phyloP scores from a whole-genome alignment of 2,329 filamentous ascomycete genomes.

The Venturia aucupariae region DNA sequence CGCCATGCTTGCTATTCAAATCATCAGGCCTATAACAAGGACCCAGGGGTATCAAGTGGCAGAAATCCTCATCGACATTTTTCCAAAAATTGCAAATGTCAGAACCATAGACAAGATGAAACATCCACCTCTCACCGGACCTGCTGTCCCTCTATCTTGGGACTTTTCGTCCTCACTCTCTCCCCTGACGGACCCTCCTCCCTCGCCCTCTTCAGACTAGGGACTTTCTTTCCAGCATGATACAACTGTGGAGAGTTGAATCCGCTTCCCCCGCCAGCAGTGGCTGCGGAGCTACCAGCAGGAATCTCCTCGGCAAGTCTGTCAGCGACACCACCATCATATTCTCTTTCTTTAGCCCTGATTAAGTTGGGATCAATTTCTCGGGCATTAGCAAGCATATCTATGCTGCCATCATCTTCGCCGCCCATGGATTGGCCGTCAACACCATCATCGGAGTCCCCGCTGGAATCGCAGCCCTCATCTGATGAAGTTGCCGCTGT shows the following conservation, averaged over 20 bases:
- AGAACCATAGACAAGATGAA: background rate
- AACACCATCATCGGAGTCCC: slow-evolving; percentile 11
- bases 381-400: slow-evolving; percentile 37
- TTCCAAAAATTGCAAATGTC: background rate
- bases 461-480: background rate
- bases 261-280: slow-evolving; percentile 40
- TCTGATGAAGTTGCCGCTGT: background rate
- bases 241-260: slow-evolving; percentile 31
- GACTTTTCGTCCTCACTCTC: background rate
- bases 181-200: background rate
- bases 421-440: slow-evolving; percentile 3
- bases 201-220: background rate
- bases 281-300: slow-evolving; percentile 39
- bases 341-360: slow-evolving; percentile 35
- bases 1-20: background rate
- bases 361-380: slow-evolving; percentile 34
- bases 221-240: background rate
- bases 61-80: background rate
- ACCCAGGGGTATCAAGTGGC: background rate
- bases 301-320: slow-evolving; percentile 40
- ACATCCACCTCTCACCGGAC: background rate
- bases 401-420: slow-evolving; percentile 28
- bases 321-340: slow-evolving; percentile 38
- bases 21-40: background rate
- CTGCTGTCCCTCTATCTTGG: background rate